phyloP scores from a whole-genome alignment of 208 protist species.

The Leishmania aethiopica region DNA sequence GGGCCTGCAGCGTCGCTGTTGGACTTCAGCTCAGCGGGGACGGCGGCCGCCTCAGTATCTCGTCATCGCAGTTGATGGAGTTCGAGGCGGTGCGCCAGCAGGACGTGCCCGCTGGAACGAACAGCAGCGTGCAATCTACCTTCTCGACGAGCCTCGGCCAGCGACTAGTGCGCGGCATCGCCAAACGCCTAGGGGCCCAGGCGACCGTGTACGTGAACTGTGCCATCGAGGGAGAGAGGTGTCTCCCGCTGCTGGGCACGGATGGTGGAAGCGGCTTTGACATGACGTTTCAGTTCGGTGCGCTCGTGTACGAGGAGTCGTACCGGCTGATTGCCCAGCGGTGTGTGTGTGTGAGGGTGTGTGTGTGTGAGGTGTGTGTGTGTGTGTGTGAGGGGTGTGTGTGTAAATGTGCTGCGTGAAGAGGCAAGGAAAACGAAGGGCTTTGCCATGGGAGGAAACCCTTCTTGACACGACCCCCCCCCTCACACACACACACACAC shows the following conservation, averaged over 20 bases:
- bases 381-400: too few relatives aligned
- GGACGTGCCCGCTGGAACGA: conserved; percentile 15
- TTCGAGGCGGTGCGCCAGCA: conserved; percentile 10
- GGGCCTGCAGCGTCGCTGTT: conserved; percentile 44
- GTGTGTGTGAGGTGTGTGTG: neutral
- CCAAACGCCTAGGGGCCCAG: neutral
- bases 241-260: conserved; percentile 47
- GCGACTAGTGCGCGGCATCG: conserved; percentile 42
- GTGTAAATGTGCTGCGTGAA: neutral
- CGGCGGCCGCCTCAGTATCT: conserved; percentile 6
- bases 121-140: conserved; percentile 31
- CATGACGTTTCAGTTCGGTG: conserved; percentile 57
- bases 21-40: neutral
- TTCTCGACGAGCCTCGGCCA: conserved; percentile 52
- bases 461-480: too few relatives aligned
- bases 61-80: conserved; percentile 40
- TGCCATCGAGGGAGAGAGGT: conserved; percentile 49
- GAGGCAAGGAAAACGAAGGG: too few relatives aligned
- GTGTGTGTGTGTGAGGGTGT: too few relatives aligned
- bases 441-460: neutral
- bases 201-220: conserved; percentile 60
- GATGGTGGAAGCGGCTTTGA: conserved; percentile 45
- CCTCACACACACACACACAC: too few relatives aligned
- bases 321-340: conserved; percentile 17
- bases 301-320: conserved; percentile 40